Evolutionary conservation across 176 grass and related monocot genomes (phyloP), one percentile per base, ranked within the genome.

Genomic region (Carex littledalei): DNA sequence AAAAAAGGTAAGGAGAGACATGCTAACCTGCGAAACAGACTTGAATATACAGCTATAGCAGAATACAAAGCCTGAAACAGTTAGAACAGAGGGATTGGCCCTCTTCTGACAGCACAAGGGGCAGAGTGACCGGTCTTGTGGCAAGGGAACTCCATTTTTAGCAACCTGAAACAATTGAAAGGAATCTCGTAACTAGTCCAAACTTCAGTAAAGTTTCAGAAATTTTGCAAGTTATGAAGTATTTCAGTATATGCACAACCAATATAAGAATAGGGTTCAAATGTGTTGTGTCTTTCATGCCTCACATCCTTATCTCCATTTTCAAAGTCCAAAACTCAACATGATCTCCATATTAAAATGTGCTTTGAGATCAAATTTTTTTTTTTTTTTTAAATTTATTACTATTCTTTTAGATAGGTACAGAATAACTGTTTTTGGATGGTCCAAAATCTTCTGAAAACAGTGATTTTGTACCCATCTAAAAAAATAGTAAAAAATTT

Each of bases 31-130:
- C 66, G 93, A 94, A 41, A 95, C 88, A 34, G 91, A 99, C 67
- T 99, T 99, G 87, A 94, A 95, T 89, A 99, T 87, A 87, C 96
- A 99, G 84, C 86, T 85, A 87, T 95, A 99, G 90, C 96, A 99
- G 86, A 99, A 99, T 10, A 92, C 96, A 93, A 99, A 99, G 93
- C 96, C 96, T 84, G 96, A 99, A 94, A 89, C 91, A 31, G 91
- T 79, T 80, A 99, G 71, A 88, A 99, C 93, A 18, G 96, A 99
- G 13, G 96, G 93, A 74, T 99, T 95, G 73, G 56, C 47, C n/a
- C 91, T 93, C 68, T 95, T 95, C 81, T 99, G 93, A 58, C 91
- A 92, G 87, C 96, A 99, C 13, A 99, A 80, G 17, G 93, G 91
- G 66, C 96, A 99, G 15, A 95, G 35, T 1, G 90, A 90, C 65